Evolutionary conservation across 495 filamentous ascomycete species (phyloP).

Genomic region (Xylaria acuta): DNA sequence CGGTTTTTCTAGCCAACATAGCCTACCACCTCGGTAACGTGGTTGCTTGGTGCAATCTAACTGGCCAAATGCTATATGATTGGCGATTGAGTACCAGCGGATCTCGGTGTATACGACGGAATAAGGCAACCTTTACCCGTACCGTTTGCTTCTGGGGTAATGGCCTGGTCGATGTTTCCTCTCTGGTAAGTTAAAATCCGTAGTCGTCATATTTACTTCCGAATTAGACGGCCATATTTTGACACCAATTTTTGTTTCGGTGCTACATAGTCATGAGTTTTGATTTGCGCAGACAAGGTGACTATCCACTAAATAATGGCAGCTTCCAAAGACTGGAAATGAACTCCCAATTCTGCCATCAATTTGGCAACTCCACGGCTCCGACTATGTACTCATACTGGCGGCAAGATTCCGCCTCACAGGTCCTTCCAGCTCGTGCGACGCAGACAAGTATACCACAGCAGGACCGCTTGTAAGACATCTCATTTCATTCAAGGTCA

Average conservation of each 20-base stretch:
- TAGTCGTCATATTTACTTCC: neutral
- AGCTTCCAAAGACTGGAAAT: neutral
- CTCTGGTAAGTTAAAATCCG: neutral
- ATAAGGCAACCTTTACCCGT: neutral
- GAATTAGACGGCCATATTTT: neutral
- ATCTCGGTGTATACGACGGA: neutral
- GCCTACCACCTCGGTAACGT: neutral
- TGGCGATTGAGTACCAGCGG: neutral
- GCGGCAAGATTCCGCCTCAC: neutral
- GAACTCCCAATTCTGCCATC: neutral
- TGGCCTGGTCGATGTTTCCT: neutral
- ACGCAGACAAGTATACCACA: neutral
- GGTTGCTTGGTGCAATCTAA: neutral
- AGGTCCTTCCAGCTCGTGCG: neutral
- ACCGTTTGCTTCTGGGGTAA: neutral
- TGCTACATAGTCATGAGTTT: neutral
- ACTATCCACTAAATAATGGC: neutral
- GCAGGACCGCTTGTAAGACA: neutral
- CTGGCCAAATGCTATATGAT: neutral
- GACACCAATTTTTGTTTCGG: neutral
- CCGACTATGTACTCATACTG: neutral
- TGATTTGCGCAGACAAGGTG: neutral
- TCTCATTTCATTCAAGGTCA: too few species aligned
- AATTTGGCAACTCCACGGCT: neutral
- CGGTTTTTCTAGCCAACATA: neutral